phyloP scores from a whole-genome alignment of 768 basidiomycete species.

The Filobasidium wieringae region DNA sequence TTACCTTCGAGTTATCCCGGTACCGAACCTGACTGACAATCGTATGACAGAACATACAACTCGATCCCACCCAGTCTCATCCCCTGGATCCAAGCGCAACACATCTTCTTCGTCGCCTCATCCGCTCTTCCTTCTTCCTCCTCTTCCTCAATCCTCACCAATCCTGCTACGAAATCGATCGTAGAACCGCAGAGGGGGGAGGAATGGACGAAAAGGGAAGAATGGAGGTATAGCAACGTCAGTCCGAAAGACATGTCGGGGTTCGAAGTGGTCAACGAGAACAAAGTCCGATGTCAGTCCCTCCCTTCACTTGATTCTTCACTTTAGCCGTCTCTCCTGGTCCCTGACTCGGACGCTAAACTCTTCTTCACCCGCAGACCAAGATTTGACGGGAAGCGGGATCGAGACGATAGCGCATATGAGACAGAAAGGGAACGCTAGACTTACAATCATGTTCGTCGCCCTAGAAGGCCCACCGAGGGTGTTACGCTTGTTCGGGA shows the following conservation, averaged over 20 bases:
- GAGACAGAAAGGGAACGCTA: conserved; percentile 1
- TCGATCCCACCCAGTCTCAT: conserved; percentile 6
- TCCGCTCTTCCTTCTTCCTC: background rate
- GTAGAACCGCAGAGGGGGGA: no score
- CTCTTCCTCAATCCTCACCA: background rate
- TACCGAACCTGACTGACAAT: background rate
- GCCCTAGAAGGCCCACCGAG: conserved; percentile 5
- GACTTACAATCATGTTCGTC: conserved; percentile 14
- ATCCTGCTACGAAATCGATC: background rate
- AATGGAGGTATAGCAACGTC: conserved; percentile 6
- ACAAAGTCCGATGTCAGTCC: conserved; percentile 11
- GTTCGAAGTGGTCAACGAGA: conserved; percentile 8
- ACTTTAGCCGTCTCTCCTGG: background rate
- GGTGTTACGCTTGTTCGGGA: conserved; percentile 5
- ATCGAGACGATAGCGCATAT: conserved; percentile 11
- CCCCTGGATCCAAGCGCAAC: conserved; percentile 8
- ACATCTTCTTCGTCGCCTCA: conserved; percentile 12
- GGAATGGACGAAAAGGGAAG: conserved; percentile 4
- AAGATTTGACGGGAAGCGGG: conserved; percentile 14
- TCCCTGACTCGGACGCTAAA: background rate
- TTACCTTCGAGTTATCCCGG: background rate
- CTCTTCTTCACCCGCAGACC: background rate
- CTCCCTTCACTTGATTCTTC: background rate
- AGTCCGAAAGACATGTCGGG: conserved; percentile 10
- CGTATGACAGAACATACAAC: conserved; percentile 1